Evolutionary conservation across 345 rosid species (phyloP).

Genomic region (Heritiera littoralis): DNA sequence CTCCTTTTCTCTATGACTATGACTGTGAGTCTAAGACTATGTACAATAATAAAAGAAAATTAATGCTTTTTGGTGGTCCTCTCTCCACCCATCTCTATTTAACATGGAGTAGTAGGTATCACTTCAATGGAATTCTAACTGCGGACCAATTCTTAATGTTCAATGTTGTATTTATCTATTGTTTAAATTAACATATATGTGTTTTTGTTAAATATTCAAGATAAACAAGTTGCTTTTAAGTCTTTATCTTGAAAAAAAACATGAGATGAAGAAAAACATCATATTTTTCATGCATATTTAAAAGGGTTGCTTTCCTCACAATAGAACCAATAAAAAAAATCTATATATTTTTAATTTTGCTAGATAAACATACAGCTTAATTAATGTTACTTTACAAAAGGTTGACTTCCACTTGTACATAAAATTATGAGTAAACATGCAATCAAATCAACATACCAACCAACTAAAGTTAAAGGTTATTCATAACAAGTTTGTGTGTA

Average conservation of each 20-base stretch:
- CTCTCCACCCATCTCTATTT: background rate
- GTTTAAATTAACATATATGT: no score
- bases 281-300: background rate
- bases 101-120: constrained; percentile 11
- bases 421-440: background rate
- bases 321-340: no score
- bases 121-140: background rate
- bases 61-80: constrained; percentile 18
- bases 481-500: no score
- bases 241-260: no score
- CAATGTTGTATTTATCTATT: background rate
- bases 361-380: no score
- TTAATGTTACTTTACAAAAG: no score
- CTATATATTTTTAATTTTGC: no score
- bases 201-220: no score
- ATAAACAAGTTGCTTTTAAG: no score
- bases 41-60: background rate
- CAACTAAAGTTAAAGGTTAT: no score
- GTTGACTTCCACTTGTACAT: background rate
- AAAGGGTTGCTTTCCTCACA: background rate
- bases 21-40: no score
- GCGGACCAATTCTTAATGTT: background rate
- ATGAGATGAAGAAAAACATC: background rate
- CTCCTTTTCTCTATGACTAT: background rate
- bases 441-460: background rate